Base-by-base conservation (phyloP, 2,329 filamentous ascomycete species). In the Phoma sp. region DNA sequence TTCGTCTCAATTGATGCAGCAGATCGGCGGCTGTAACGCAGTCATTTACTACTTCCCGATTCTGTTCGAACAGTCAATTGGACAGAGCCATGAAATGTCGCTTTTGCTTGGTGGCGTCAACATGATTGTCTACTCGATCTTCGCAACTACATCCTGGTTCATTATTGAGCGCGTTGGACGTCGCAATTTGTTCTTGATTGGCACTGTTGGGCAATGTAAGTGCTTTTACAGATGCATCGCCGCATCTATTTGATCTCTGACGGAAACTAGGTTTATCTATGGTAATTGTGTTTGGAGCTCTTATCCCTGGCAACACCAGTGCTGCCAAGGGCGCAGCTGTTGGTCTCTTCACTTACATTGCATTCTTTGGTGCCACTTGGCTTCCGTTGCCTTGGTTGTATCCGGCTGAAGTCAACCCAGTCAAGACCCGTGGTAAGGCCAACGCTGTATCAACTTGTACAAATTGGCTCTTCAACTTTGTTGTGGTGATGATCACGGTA, bases 301-400 rank as follows among this genome's bases (percentile, higher is more conserved):
- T 77, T 13, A 76, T 77, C 22, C 72, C 74, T 3, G 68, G 65
- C 8, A 69, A 62, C 2, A 23, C 58, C 2, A 60, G 37, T 4
- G 69, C 75, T 29, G 74, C 78, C 4, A 79, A 80, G 47, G 77
- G 78, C 5, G 77, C 79, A 0, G 78, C 80, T 3, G 85, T 87
- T 3, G 86, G 86, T 44, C 51, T 89, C 13, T 89, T 89, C 72
- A 80, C 85, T 1, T 89, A 87, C 69, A 88, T 88, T 64, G 83
- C 85, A 4, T 85, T 84, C 42, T 89, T 88, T 55, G 86, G 85
- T 23, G 84, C 85, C 0, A 85, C 83, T 2, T 86, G 83, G 80
- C 67, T 87, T 8, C 84, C 85, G 9, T 77, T 87, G 13, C 85
- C 85, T 1, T 89, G 84, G 85, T 55, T 70, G 68, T 85, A 69